Base-by-base conservation (phyloP, 306 rosid genomes). In the Malus fusca region DNA sequence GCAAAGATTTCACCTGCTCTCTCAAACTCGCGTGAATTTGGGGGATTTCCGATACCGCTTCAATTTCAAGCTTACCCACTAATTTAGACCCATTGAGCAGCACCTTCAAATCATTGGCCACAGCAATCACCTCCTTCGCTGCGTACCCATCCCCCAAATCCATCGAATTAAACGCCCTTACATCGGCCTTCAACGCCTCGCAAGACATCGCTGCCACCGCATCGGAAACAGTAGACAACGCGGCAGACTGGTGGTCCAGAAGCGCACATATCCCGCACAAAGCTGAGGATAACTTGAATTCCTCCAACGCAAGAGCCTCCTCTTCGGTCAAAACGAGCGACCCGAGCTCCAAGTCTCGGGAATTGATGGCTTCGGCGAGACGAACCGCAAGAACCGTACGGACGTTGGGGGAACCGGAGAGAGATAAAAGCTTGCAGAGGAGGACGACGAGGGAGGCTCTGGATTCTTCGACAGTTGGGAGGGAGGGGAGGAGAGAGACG, bases 141-240 rank as follows among this genome's bases (percentile, higher is more conserved):
- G 85, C 76, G 22, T 62, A 78, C 8, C 97, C 97, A 19, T 90
- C 97, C 2, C 99, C 98, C 2, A 93, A 86, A 83, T 92, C 98
- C 75, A 85, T 72, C 83, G 85, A 73, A 77, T 76, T 84, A 64
- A 95, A 88, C 13, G 85, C 90, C 9, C 84, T 25, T 4, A 88
- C 82, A 48, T 92, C 92, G 1, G 99, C 96, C 64, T 78, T 90
- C 66, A 78, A 76, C 3, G 96, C 93, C 85, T 95, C 97, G 78
- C 99, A 95, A 3, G 99, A 89, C 5, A 95, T 58, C 25, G 92
- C 93, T 1, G 96, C 93, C 0, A 88, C 90, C 15, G 87, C 84
- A 37, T 92, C 97, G 0, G 80, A 74, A 37, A 95, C 30, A 2
- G 83, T 76, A 4, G 89, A 81, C 10, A 95, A 58, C 5, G 86